Conservation (phyloP, 2,329 filamentous ascomycete species). For the Colletotrichum ledebouriae region DNA sequence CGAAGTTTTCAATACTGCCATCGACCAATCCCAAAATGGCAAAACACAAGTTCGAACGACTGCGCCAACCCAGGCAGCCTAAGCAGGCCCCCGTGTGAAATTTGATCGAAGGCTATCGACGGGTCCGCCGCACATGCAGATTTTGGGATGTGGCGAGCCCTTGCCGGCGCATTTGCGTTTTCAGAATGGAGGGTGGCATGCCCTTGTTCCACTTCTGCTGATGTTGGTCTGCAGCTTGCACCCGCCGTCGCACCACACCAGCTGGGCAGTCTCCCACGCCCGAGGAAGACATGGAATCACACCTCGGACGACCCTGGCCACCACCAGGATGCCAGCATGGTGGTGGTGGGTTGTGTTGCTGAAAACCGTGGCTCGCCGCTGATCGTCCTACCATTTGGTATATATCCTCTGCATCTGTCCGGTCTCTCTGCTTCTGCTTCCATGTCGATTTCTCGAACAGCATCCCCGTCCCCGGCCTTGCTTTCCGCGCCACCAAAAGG, state of each 20-base stretch:
- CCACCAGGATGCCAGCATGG: constrained; percentile 12
- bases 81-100: constrained; percentile 13
- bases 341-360: background rate
- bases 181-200: constrained; percentile 27
- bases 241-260: background rate
- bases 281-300: constrained; percentile 3
- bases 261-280: constrained; percentile 16
- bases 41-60: background rate
- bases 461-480: constrained; percentile 31
- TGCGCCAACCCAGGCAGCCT: constrained; percentile 1
- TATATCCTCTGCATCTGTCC: constrained; percentile 30
- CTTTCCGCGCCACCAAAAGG: constrained; percentile 25
- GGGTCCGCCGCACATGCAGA: constrained; percentile 22
- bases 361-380: background rate
- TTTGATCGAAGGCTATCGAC: constrained; percentile 11
- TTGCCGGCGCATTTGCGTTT: constrained; percentile 21
- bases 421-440: constrained; percentile 6
- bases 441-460: constrained; percentile 35
- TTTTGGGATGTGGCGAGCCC: constrained; percentile 28
- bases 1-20: background rate
- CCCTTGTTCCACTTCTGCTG: constrained; percentile 25
- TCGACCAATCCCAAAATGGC: background rate
- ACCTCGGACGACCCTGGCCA: constrained; percentile 9
- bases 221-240: constrained; percentile 27
- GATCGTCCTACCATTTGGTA: constrained; percentile 21